phyloP scores from a whole-genome alignment of 2,329 filamentous ascomycete genomes.

The Uncinocarpus reesii region DNA sequence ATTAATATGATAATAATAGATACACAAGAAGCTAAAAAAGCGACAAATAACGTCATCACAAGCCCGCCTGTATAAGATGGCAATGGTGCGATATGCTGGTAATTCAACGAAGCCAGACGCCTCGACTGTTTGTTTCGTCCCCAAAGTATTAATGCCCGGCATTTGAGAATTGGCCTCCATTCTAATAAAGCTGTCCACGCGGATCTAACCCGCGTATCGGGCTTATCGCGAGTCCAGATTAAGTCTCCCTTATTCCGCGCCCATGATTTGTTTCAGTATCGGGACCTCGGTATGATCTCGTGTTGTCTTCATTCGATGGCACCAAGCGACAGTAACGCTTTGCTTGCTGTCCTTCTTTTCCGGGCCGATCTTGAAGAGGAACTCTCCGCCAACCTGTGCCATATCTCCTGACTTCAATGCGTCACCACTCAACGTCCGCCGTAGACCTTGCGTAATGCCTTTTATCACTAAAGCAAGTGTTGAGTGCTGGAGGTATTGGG shows the following conservation, averaged over 20 bases:
- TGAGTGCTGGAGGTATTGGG: constrained; percentile 54
- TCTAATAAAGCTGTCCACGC: background rate
- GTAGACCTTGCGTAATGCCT: constrained; percentile 49
- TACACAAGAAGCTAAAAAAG: background rate
- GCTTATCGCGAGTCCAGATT: background rate
- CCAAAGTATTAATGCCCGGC: constrained; percentile 6
- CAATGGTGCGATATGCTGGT: background rate
- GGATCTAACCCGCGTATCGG: background rate
- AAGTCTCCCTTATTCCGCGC: background rate
- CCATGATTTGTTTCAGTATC: constrained; percentile 3
- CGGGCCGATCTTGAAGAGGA: constrained; percentile 52
- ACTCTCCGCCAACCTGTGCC: constrained; percentile 65
- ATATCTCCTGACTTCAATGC: constrained; percentile 55
- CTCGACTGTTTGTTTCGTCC: no score
- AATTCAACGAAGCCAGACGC: no score
- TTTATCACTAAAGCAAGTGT: constrained; percentile 38
- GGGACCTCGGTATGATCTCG: constrained; percentile 53
- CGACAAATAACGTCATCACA: background rate
- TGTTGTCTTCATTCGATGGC: constrained; percentile 69
- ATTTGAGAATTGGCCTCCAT: background rate
- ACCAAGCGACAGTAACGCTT: constrained; percentile 59
- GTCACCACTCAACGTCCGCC: constrained; percentile 47
- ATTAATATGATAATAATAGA: constrained; percentile 1
- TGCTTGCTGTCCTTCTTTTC: constrained; percentile 14
- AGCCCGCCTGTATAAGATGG: background rate